Base-by-base conservation (phyloP, 768 basidiomycete species). In the Galerina sulciceps region DNA sequence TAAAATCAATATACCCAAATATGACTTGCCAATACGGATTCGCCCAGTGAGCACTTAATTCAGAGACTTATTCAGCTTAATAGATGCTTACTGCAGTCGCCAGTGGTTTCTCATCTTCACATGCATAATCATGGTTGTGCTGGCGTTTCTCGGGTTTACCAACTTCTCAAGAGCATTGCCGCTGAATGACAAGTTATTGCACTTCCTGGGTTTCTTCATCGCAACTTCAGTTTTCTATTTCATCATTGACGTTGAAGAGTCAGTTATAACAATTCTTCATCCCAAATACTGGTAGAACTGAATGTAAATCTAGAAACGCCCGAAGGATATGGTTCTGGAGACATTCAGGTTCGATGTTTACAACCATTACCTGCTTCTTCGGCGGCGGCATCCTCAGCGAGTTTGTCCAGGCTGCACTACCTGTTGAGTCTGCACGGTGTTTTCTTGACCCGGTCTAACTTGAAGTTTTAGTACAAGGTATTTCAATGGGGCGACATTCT, bases 241-340 rank as follows among this genome's bases (percentile, higher is more conserved):
- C 67, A 91, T 94, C 46, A 81, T 92, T 35, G 93, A 94, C 65
- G 87, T 93, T 9, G 93, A 94, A 58, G 93, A 94, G 92, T 94
- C 65, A 70, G 90, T 75, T 26, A 41, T 46, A 13, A 3, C 9
- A 26, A 26, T 34, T 20, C 35, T 61, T 6, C 43, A 22, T 37
- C 11, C 11, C 3, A 5, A 35, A 18, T 31, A 8, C 50, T 18
- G 18, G 20, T 15, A 1, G 34, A 4, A 23, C 42, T 63, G 10
- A 38, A 4, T 41, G n/a, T 35, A 23, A 37, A 22, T 41, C 31
- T 47, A 94, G 93, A 69, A 87, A 87, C 53, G 86, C 88, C 6
- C 77, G 92, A 58, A 80, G 92, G 61, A 82, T 94, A 72, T 94
- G 93, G 92, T 89, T 92, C 64, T 94, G 93, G 93, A 83, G 92